Evolutionary conservation across 345 rosid genomes (phyloP).

Genomic region (Camelina laxa): DNA sequence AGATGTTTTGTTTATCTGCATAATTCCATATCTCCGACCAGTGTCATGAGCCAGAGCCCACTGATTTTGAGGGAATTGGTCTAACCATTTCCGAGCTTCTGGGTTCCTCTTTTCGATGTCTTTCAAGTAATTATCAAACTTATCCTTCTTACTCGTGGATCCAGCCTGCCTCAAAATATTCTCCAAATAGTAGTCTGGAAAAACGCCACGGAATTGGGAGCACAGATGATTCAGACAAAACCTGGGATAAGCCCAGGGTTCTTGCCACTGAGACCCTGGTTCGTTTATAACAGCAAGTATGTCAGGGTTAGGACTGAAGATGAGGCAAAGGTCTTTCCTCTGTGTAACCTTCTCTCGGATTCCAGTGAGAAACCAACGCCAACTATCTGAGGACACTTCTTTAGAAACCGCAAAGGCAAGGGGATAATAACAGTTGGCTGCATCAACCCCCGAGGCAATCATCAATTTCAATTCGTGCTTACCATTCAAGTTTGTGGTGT

Average conservation of each 20-base stretch:
- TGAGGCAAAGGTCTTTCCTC: constrained; percentile 27
- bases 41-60: constrained; percentile 30
- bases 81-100: constrained; percentile 28
- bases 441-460: constrained; percentile 13
- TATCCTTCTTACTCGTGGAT: not conserved
- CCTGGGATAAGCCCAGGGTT: constrained; percentile 23
- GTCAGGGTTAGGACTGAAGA: constrained; percentile 25
- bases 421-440: not conserved
- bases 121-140: not conserved
- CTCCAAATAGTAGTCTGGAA: not conserved
- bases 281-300: constrained; percentile 17
- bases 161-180: not conserved
- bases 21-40: constrained; percentile 7
- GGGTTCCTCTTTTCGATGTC: not conserved
- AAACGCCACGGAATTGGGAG: not conserved
- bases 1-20: no score
- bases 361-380: constrained; percentile 28
- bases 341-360: constrained; percentile 28
- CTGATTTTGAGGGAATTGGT: not conserved
- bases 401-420: constrained; percentile 29
- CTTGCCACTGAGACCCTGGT: constrained; percentile 4
- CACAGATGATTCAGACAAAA: constrained; percentile 6
- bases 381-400: not conserved
- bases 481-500: not conserved
- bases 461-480: constrained; percentile 13